phyloP scores from a whole-genome alignment of 208 protist species.

The Trypanosoma cruzi region DNA sequence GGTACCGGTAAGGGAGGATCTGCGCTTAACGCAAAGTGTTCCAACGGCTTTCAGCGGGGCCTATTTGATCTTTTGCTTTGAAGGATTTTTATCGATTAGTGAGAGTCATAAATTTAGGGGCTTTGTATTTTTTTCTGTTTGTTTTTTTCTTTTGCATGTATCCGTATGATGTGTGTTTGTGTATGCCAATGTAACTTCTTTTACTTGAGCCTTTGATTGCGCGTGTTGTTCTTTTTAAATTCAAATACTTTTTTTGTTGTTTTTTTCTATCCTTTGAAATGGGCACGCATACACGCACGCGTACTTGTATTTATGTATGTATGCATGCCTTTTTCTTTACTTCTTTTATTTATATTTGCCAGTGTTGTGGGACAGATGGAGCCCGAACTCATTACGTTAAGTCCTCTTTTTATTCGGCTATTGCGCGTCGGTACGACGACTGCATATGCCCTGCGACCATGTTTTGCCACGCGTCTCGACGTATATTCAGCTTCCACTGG shows the following conservation, averaged over 20 bases:
- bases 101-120: neutral
- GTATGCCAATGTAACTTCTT: neutral
- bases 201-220: no score
- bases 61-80: conserved; percentile 19
- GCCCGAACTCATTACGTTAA: conserved; percentile 15
- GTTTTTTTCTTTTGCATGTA: neutral
- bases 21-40: neutral
- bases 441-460: conserved; percentile 18
- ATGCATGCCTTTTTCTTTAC: neutral
- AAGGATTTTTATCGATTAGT: neutral
- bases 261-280: neutral
- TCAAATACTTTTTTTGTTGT: neutral
- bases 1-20: neutral
- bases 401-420: conserved; percentile 5
- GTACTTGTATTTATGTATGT: neutral
- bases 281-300: no score
- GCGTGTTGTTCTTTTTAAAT: no score
- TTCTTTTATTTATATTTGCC: neutral
- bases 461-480: conserved; percentile 21
- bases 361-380: neutral
- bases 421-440: neutral
- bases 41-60: neutral
- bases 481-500: conserved; percentile 12
- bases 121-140: conserved; percentile 1
- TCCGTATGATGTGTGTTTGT: no score